phyloP scores from a whole-genome alignment of 164 flowering plant species.

The Sedum album region DNA sequence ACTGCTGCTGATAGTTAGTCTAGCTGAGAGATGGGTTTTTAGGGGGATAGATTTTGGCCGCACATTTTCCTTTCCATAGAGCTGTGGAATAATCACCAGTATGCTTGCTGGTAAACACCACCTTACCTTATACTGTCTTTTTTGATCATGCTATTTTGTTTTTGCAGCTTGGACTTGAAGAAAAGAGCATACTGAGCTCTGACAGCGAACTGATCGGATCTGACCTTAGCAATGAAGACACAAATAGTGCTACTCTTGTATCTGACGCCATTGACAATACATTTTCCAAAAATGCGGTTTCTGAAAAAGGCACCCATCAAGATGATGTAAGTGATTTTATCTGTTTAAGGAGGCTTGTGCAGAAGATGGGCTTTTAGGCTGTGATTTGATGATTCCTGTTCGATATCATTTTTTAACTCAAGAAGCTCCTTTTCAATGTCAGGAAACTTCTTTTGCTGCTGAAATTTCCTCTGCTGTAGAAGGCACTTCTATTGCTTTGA shows the following conservation, averaged over 20 bases:
- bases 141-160: neutral
- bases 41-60: neutral
- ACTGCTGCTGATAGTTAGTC: conserved; percentile 3
- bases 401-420: neutral
- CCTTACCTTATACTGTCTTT: neutral
- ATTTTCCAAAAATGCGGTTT: conserved; percentile 42
- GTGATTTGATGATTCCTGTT: neutral
- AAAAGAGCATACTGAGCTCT: conserved; percentile 10
- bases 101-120: neutral
- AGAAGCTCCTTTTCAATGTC: neutral
- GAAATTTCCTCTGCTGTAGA: neutral
- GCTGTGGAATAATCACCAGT: neutral
- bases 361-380: neutral
- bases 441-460: conserved; percentile 4
- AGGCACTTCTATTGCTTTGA: neutral
- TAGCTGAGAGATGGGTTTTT: neutral
- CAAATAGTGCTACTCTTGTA: conserved; percentile 31
- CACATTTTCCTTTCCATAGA: neutral
- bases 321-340: conserved; percentile 32
- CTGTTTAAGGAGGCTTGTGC: neutral
- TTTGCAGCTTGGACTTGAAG: conserved; percentile 7
- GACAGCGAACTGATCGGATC: conserved; percentile 5
- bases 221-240: conserved; percentile 7
- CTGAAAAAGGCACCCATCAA: conserved; percentile 34
- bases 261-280: conserved; percentile 93